These are phyloP conservation scores for Vitellaria paradoxa DNA, from an alignment of 179 eudicot species.

Conservation along the genomic window DNA sequence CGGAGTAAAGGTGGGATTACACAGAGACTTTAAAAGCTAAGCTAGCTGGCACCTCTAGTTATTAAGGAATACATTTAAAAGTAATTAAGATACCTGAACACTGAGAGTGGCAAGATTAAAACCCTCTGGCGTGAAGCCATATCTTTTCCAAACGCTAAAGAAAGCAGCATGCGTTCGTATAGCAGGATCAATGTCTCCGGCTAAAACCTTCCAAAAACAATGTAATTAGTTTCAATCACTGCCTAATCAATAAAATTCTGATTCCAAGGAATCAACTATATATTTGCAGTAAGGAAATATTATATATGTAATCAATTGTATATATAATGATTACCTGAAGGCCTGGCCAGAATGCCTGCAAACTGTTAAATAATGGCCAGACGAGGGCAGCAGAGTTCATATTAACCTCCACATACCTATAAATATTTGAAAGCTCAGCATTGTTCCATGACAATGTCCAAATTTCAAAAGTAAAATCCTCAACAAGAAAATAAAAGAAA, in stretches of 20 bases:
- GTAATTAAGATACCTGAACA: conserved; percentile 65
- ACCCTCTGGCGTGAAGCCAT: conserved; percentile 98
- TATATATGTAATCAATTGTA: background rate
- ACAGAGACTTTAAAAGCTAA: no score
- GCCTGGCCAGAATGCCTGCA: conserved; percentile 99
- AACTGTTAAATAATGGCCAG: conserved; percentile 96
- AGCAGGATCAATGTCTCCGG: conserved; percentile 98
- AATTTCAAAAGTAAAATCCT: conserved; percentile 9
- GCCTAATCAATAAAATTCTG: conserved; percentile 21
- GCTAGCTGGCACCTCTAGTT: background rate
- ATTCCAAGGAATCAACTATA: conserved; percentile 3
- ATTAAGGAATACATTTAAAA: background rate
- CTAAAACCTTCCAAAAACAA: conserved; percentile 70
- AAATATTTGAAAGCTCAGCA: conserved; percentile 15
- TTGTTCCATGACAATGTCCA: background rate
- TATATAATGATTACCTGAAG: conserved; percentile 60
- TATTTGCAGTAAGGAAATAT: background rate
- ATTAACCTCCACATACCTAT: conserved; percentile 97
- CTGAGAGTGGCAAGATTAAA: conserved; percentile 90
- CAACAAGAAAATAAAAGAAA: conserved; percentile 6
- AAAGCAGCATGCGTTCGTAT: conserved; percentile 96
- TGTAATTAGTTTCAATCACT: conserved; percentile 31
- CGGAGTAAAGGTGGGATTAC: background rate
- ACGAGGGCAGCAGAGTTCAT: conserved; percentile 99
- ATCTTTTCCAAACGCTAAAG: conserved; percentile 91